Evolutionary conservation across 176 grass and related monocot genomes (phyloP), one percentile per base, ranked within the genome.

Genomic region (Lolium rigidum): DNA sequence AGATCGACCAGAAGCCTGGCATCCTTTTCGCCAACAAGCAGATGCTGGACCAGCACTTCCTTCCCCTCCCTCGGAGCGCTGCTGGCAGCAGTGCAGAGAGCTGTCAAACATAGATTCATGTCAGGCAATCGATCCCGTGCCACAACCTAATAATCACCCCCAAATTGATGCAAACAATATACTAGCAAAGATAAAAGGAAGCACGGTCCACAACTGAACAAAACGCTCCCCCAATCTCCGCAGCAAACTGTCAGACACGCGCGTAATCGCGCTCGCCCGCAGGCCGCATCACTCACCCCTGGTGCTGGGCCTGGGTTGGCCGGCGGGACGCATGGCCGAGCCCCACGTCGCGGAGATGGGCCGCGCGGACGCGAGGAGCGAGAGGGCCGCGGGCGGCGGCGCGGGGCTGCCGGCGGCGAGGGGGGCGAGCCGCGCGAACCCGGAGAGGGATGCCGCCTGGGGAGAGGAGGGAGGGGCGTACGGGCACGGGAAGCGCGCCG

Each of bases 41-140:
- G 80, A 80, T 98, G 97, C 83, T 98, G 94, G n/a, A 98, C 92
- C 47, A 98, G 77, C 65, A 98, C 15, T 46, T 98, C 97, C 72
- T 91, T 98, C 37, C 88, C 91, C 90, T 94, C 97, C 69, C 91
- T 91, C 39, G 61, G 77, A 71, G 52, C 90, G 47, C 74, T 77
- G 41, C 64, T 54, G 63, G 89, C 59, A 35, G 90, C 83, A 64
- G 93, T 90, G 54, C 91, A 98, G 9, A 85, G 78, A 62, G 89
- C 97, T 98, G 66, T 9, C 35, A 48, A 70, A 74, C 51, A 95
- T 20, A 85, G 20, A 21, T 7, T 74, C 54, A n/a, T 49, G 76
- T 83, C 24, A 90, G 65, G 44, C n/a, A n/a, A n/a, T n/a, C 62
- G 24, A 71, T 35, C 17, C 18, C 25, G 41, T n/a, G 18, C 25